Conservation (phyloP, 2,329 filamentous ascomycete genomes). For the Talaromyces islandicus region DNA sequence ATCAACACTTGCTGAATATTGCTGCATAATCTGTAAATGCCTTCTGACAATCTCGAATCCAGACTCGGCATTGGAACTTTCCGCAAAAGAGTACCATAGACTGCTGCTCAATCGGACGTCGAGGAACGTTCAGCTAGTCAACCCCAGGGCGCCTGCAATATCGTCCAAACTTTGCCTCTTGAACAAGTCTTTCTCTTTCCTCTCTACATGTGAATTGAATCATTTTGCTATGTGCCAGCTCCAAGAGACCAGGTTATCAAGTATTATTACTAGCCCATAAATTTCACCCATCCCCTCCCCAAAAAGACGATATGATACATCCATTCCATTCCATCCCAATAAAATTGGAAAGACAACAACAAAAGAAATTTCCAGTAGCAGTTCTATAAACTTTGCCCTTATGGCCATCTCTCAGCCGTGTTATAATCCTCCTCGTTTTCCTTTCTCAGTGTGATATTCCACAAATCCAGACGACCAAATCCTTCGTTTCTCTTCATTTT, state of each 20-base stretch:
- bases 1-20: background rate
- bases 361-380: background rate
- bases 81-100: background rate
- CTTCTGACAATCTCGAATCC: background rate
- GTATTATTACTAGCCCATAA: background rate
- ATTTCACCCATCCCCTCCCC: background rate
- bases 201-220: background rate
- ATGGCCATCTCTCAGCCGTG: background rate
- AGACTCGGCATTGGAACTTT: background rate
- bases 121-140: background rate
- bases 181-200: too few species aligned
- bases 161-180: background rate
- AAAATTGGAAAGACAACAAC: background rate
- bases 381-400: background rate
- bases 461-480: constrained; percentile 30
- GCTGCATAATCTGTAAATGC: background rate
- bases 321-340: background rate
- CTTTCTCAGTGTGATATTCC: constrained; percentile 28
- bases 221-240: background rate
- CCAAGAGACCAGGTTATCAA: background rate
- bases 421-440: constrained; percentile 15
- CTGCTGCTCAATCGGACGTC: background rate
- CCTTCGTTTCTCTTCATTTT: constrained; percentile 34
- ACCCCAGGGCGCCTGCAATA: background rate
- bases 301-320: background rate